Conservation (phyloP, 129 eudicot genomes). For the Cynara cardunculus region DNA sequence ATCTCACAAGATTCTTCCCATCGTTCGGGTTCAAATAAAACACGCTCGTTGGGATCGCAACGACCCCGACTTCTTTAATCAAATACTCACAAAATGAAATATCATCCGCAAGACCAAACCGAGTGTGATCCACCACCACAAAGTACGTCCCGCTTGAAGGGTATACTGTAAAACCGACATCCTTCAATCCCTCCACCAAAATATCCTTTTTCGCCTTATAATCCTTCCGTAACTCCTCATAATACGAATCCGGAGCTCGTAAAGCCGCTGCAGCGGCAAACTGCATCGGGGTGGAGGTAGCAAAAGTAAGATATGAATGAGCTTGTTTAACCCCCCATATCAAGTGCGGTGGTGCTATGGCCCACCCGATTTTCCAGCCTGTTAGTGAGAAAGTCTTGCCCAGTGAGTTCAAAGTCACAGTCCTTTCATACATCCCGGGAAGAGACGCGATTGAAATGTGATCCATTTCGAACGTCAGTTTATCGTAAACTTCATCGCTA, state of each 20-base stretch:
- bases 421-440: constrained; percentile 96
- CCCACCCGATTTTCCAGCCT: constrained; percentile 99
- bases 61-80: constrained; percentile 98
- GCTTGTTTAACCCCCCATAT: constrained; percentile 97
- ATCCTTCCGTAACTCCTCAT: constrained; percentile 63
- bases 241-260: constrained; percentile 72
- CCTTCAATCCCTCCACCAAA: constrained; percentile 75
- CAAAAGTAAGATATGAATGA: constrained; percentile 87
- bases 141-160: constrained; percentile 98
- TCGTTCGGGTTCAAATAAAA: constrained; percentile 84
- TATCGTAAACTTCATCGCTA: constrained; percentile 91
- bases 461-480: constrained; percentile 86
- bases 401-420: constrained; percentile 78
- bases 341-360: constrained; percentile 84
- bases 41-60: constrained; percentile 96
- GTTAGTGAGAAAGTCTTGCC: constrained; percentile 96
- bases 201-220: constrained; percentile 75
- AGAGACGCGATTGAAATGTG: constrained; percentile 89
- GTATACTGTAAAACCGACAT: constrained; percentile 77
- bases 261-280: constrained; percentile 74
- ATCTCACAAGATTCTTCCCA: constrained; percentile 89
- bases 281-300: constrained; percentile 98
- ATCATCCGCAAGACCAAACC: constrained; percentile 73
- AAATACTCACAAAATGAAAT: constrained; percentile 82
- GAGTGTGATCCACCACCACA: constrained; percentile 92